Base-by-base conservation (phyloP, 805 yeast genomes). In the Lipomyces yamadae region DNA sequence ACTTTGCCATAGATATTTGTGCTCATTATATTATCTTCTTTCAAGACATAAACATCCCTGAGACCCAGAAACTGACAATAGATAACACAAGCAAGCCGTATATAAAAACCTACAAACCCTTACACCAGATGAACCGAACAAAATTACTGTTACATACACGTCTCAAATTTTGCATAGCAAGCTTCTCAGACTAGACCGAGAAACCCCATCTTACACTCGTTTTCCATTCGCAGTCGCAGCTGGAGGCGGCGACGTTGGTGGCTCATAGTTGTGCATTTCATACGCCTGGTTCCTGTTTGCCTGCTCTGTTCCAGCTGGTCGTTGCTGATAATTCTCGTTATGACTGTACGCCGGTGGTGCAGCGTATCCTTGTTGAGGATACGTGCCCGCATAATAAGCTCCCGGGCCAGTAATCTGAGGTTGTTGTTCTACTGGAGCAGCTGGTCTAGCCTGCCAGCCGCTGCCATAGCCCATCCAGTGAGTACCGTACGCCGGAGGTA, bases 401-500 rank as follows among this genome's bases (percentile, higher is more conserved):
- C 69, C 69, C 8, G 64, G 61, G 13, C 61, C 60, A 52, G 64
- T 33, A 24, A 13, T 33, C 35, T 57, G 62, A 15, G 55, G 33
- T 35, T 54, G 63, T 13, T 54, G 24, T 24, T 24, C 61, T 13
- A 42, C 39, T 53, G 56, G n/a, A 15, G 58, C 39, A 11, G 39
- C 4, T 50, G 57, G 34, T 15, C 3, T 37, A 18, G 7, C 33
- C 18, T 3, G 29, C 52, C 33, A 65, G 37, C 69, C 69, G 18
- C 62, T 50, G 35, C 62, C 53, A 7, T 59, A 64, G 18, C 66
- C 65, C 64, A 66, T 56, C 69, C 69, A 66, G 0, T 62, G 58
- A 11, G 69, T 66, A n/a, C 66, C 69, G 53, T 60, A 63, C 11
- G 66, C 61, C 8, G 69, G 69, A 15, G 69, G 69, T 18, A 63